Evolutionary conservation across 306 rosid genomes (phyloP).

Genomic region (Comarum palustre): DNA sequence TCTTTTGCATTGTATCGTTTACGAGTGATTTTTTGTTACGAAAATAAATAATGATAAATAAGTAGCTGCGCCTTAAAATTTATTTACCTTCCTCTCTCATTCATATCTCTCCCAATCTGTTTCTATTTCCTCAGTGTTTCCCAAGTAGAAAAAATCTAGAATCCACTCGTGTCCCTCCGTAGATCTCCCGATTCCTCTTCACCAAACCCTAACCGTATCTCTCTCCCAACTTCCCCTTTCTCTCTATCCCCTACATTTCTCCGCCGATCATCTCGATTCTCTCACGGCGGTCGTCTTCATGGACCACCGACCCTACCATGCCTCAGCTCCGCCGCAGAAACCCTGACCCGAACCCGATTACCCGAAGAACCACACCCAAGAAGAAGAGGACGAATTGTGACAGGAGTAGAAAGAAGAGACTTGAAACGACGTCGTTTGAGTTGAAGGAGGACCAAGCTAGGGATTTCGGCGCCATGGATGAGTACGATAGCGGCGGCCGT

Average conservation of each 20-base stretch:
- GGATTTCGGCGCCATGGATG: constrained; percentile 58
- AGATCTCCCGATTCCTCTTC: constrained; percentile 42
- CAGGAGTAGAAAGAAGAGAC: constrained; percentile 3
- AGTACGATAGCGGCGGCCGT: constrained; percentile 66
- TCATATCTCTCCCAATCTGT: background rate
- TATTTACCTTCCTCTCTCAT: no score
- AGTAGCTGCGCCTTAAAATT: no score
- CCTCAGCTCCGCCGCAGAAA: constrained; percentile 49
- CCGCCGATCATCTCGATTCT: constrained; percentile 24
- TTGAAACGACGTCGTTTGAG: constrained; percentile 30
- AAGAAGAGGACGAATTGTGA: constrained; percentile 15
- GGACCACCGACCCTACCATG: constrained; percentile 44
- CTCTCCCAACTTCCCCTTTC: background rate
- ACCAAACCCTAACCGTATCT: constrained; percentile 31
- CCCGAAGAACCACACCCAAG: background rate
- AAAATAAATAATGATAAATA: no score
- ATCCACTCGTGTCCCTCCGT: constrained; percentile 38
- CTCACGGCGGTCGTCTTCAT: constrained; percentile 32
- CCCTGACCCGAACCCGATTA: constrained; percentile 35
- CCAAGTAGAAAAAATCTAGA: constrained; percentile 29
- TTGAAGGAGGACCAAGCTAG: constrained; percentile 19
- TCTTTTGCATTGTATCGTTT: no score
- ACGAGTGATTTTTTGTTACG: no score
- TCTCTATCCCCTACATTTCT: background rate
- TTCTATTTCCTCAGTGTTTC: background rate